Base-by-base conservation (phyloP, 2,329 filamentous ascomycete species). In the Penicillium hordei region DNA sequence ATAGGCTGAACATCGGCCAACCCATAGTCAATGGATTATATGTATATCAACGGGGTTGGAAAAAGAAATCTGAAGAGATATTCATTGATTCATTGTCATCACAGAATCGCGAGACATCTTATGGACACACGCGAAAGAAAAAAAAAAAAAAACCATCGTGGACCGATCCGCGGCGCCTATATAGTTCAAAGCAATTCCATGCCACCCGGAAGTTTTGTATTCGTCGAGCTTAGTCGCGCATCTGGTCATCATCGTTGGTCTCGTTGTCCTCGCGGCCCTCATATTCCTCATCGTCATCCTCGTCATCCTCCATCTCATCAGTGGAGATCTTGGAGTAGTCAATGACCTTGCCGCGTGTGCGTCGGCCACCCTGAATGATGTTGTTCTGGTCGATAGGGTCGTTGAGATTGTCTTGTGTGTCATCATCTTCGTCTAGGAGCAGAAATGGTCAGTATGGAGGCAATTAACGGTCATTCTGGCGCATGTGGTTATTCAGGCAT, bases 281-380 rank as follows among this genome's bases (percentile, higher is more conserved):
- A 49, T 75, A 73, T 60, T 77, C 78, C 57, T 79, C 75, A n/a
- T 74, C 75, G 17, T 78, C 78, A 63, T 90, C 88, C 60, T 87
- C 86, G 53, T 83, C 82, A 34, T 82, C 78, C 73, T 84, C 83
- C 39, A 83, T 79, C 25, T 84, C 86, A 44, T 92, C 91, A 31
- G 89, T 84, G 27, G 91, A 91, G 21, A 93, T 93, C 81, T 96
- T 92, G 70, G 89, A 89, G 78, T 91, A 97, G 82, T 97, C 91
- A 74, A 97, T 97, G 71, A 87, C 84, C 77, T 91, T 90, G 72
- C 93, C 93, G 71, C 93, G 93, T 63, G 93, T 97, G 76, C 94
- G 93, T 69, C 88, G 86, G 62, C 88, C 88, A 64, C 82, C 84
- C 58, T 79, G 75, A 72, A 97, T 87, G 75, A 97, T 96, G 83